phyloP scores from a whole-genome alignment of 1,284 basidiomycete genomes.

The Wolfiporia cocos region DNA sequence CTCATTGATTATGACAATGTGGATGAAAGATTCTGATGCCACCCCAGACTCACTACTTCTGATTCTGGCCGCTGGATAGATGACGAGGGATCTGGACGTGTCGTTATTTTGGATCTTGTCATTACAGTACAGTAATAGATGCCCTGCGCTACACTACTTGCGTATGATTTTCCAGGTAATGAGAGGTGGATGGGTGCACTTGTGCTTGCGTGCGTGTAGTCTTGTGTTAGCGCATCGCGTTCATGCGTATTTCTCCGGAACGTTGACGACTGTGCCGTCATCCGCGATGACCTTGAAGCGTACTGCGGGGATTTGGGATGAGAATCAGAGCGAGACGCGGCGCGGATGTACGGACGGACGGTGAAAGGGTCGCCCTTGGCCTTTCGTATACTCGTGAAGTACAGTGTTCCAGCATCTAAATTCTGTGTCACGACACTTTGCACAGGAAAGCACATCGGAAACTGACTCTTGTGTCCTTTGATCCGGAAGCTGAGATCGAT shows the following conservation, averaged over 20 bases:
- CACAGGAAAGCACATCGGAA: not conserved
- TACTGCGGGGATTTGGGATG: constrained; percentile 32
- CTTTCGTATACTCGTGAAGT: constrained; percentile 75
- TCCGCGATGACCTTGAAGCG: constrained; percentile 69
- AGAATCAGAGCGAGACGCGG: not conserved
- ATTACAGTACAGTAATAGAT: constrained; percentile 18
- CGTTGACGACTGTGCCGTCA: constrained; percentile 46
- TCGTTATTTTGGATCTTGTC: constrained; percentile 14
- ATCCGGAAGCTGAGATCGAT: constrained; percentile 72
- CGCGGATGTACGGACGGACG: constrained; percentile 43
- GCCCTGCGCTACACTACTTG: constrained; percentile 9
- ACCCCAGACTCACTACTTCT: constrained; percentile 19
- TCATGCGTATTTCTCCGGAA: constrained; percentile 18
- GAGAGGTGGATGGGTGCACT: no score
- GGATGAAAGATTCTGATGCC: not conserved
- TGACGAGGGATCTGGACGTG: constrained; percentile 3
- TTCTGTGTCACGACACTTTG: not conserved
- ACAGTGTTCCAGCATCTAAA: constrained; percentile 64
- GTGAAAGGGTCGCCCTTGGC: constrained; percentile 69
- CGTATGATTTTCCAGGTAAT: no score
- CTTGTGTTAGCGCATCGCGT: not conserved
- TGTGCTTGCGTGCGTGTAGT: no score
- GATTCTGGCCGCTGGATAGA: constrained; percentile 8
- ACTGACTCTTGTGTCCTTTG: constrained; percentile 60
- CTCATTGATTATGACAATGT: constrained; percentile 1